Evolutionary conservation across 352 stramenopile genomes (phyloP).

Genomic region (Phytophthora sp.): DNA sequence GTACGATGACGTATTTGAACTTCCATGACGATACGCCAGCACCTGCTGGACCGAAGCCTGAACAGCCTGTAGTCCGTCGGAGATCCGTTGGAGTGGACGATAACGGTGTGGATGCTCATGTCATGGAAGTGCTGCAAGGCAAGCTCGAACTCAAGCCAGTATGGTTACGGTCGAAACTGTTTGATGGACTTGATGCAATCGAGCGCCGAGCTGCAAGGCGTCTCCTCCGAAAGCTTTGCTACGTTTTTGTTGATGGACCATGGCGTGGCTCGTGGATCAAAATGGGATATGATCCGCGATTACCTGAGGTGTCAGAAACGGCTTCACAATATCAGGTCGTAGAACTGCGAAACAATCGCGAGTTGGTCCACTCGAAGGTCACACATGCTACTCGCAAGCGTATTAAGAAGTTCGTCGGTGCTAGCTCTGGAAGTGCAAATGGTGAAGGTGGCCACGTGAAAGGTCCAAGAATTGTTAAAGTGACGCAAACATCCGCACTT

Average conservation of each 20-base stretch:
- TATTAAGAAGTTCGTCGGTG: slow-evolving; percentile 60
- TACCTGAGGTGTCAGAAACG: slow-evolving; percentile 29
- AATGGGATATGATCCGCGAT: slow-evolving; percentile 80
- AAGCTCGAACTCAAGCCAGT: slow-evolving; percentile 75
- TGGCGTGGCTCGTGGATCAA: slow-evolving; percentile 85
- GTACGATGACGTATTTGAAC: slow-evolving; percentile 80
- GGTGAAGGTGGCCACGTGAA: slow-evolving; percentile 57
- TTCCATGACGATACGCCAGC: slow-evolving; percentile 71
- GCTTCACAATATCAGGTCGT: slow-evolving; percentile 76
- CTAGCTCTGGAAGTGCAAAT: slow-evolving; percentile 27
- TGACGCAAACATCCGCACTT: slow-evolving; percentile 71
- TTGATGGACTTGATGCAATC: slow-evolving; percentile 63
- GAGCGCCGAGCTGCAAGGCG: slow-evolving; percentile 68
- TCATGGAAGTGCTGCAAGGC: slow-evolving; percentile 57
- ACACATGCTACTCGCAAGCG: slow-evolving; percentile 71
- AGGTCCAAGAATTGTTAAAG: slow-evolving; percentile 73
- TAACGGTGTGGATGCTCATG: slow-evolving; percentile 65
- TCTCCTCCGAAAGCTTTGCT: slow-evolving; percentile 75
- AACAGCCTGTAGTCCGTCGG: slow-evolving; percentile 53
- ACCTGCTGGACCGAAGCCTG: slow-evolving; percentile 52
- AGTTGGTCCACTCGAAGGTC: slow-evolving; percentile 83
- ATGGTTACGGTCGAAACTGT: slow-evolving; percentile 77
- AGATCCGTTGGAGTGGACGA: slow-evolving; percentile 58
- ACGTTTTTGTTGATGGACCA: slow-evolving; percentile 84
- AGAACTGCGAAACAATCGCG: slow-evolving; percentile 80